Evolutionary conservation across 148 eudicot species (phyloP), one percentile per base, ranked within the genome.

Genomic region (Heliosperma pusillum): DNA sequence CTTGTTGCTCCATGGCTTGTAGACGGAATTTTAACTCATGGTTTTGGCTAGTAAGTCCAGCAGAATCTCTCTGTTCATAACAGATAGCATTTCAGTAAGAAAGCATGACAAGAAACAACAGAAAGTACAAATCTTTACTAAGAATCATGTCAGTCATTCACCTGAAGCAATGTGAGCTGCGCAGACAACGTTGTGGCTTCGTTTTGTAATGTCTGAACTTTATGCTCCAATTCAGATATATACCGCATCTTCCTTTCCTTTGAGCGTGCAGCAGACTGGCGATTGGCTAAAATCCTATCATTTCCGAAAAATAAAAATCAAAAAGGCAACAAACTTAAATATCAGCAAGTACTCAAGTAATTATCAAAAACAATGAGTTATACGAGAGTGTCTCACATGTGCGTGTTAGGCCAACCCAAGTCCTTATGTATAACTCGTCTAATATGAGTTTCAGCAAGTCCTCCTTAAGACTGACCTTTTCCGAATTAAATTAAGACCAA

Each of bases 181-280:
- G 98, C 97, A 66, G 98, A 94, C 76, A 94, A 79, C 69, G 98
- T 90, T 66, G 98, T 94, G 76, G 98, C 97, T 87, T 94, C 98
- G 47, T 89, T 92, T 80, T 94, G 98, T 85, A 94, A 76, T 11
- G 97, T 89, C 80, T 90, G 97, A 69, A 94, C 98, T 83, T 92
- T 94, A 83, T 94, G 98, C 77, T 94, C 98, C 81, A 94, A 73
- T 81, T 94, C 98, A 5, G 96, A 85, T 68, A 90, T 94, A 72
- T 94, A 94, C 59, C 97, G 85, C 96, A 88, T 82, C 78, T 91
- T 94, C 40, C 97, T 73, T 75, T 94, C 98, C 79, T 94, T 94
- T 56, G 98, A 94, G 57, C 98, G 96, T 75, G 98, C 97, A 79
- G 98, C 98, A 2, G 98, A 94, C 56, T 91, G 98, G 27, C 98